Base-by-base conservation (phyloP, 306 rosid species). In the Crotalaria pallida region DNA sequence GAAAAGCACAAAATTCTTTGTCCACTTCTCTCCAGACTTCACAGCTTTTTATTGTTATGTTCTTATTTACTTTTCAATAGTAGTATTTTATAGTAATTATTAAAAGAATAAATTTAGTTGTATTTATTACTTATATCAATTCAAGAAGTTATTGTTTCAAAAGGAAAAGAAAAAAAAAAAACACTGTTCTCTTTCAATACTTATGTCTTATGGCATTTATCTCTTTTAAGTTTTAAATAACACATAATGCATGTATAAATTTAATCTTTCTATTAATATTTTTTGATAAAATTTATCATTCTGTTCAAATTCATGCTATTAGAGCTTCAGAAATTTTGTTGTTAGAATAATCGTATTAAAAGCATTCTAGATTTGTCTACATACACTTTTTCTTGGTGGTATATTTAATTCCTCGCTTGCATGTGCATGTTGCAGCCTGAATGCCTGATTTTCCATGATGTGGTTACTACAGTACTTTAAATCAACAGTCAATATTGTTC, bases 1-100 rank as follows among this genome's bases (percentile, higher is more conserved):
- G 18, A 58, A 48, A 78, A 66, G 75, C 65, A 72, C 52, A 48
- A 51, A 78, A 71, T 66, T 26, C 52, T 58, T 49, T 71, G 73
- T 77, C 55, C 36, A 22, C 58, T 77, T 27, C n/a, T 0, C 6
- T 24, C 40, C 43, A 56, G 22, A 0, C 1, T 40, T 55, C 56
- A 56, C 41, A 10, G 26, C 55, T 62, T 52, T 4, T 15, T 12
- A 61, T 60, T 68, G 29, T 56, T 40, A 0, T 23, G 48, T 27
- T 29, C 16, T 7, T 51, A 55, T 55, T 31, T 27, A 1, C 33
- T 18, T 17, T 3, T 10, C 8, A 7, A 23, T 27, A 40, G 16
- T 69, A 41, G 41, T 23, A 41, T 18, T 36, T 41, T 41, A 26
- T n/a, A n/a, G n/a, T n/a, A n/a, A n/a, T n/a, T n/a, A n/a, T n/a